Evolutionary conservation across 129 eudicot species (phyloP), one percentile per base, ranked within the genome.

Genomic region (Lactuca saligna): DNA sequence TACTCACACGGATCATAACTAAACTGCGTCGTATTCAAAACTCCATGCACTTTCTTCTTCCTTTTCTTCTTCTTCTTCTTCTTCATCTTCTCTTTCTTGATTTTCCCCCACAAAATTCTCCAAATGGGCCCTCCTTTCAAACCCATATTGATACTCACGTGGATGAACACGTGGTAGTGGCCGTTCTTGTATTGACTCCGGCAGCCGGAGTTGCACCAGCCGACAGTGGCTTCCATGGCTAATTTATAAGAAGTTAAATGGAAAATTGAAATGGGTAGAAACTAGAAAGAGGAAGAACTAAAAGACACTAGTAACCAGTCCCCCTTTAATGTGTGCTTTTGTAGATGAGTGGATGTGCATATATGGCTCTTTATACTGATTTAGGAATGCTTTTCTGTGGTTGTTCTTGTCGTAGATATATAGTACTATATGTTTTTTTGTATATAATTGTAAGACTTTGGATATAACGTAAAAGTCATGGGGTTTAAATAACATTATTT

Each of bases 1-100:
- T 89, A 89, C 61, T 90, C 82, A 53, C 67, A 57, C 3, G 90
- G 84, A 80, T 86, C 80, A 65, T 89, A 89, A 41, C 83, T 74
- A 54, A 82, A 84, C 53, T 58, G 69, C 53, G 71, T 67, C 10
- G 86, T 71, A 44, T 64, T 67, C 9, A 87, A 75, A 37, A 63
- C 35, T 8, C 66, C 17, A 11, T 56, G 59, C 38, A 61, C 54
- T 13, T 42, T 82, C 69, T 65, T 84, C 83, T 80, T 82, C 38
- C 29, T 53, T 37, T 67, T 75, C 57, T 75, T 39, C 65, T 56
- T 66, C 20, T 56, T 66, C 20, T 20, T 20, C 29, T 25, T 25
- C 29, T 25, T 25, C 29, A 25, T 25, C 3, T 50, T 3, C 51
- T 79, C 80, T 58, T 57, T 75, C 82, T 81, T 86, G 14, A 84